Evolutionary conservation across 495 filamentous ascomycete species (phyloP), one percentile per base, ranked within the genome.

Genomic region (Gamarada debralockiae): DNA sequence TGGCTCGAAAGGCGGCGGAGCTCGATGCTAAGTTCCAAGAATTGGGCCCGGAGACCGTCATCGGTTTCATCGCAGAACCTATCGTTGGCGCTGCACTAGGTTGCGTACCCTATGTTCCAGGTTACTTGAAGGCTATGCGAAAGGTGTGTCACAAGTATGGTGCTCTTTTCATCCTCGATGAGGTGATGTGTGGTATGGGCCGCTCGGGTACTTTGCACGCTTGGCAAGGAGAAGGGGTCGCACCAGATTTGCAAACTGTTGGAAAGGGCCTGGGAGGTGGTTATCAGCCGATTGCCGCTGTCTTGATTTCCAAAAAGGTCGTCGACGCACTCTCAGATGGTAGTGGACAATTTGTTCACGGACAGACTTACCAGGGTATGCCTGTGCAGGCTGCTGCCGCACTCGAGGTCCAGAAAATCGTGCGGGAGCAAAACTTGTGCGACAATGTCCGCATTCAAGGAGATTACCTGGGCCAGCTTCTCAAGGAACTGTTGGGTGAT

Each of bases 161-260:
- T 24, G 82, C 80, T 0, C 74, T 90, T 2, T 70, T 89, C 23
- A 83, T 90, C 41, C 67, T 87, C 5, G 88, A 92, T 51, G 88
- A 92, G 53, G 78, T 90, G 29, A 91, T 92, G 87, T 81, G 84
- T 59, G 88, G 86, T 0, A 88, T 87, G 79, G 86, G 86, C 1
- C 74, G 84, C 7, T 78, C 74, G 14, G 86, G 86, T 0, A 85
- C 80, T 3, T 61, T 86, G 3, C 82, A 86, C 47, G 84, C 80
- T 2, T 90, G 83, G 81, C 73, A 87, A 50, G 75, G 80, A 38
- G 84, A 88, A 62, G 72, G 53, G 40, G 67, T 82, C 12, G 71
- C 76, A 0, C 84, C 83, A 0, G 86, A 89, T 62, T 76, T 90
- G n/a, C 76, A 83, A 60, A 79, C 80, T 0, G 74, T 87, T n/a